Base-by-base conservation (phyloP, 2,329 filamentous ascomycete genomes). In the Falciphora oryzae region DNA sequence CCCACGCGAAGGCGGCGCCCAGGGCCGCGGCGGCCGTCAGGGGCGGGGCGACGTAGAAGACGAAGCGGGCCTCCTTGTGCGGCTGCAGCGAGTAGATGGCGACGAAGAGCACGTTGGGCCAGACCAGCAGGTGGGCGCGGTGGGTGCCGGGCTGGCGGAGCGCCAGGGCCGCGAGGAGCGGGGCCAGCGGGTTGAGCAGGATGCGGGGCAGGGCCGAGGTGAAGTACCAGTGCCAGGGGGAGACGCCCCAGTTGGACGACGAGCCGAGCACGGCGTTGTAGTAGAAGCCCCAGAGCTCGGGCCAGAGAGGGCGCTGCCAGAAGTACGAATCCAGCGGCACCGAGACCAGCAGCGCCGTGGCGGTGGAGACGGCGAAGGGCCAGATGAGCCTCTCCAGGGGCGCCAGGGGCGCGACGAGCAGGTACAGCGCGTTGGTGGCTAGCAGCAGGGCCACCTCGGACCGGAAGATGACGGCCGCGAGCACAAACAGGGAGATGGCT, bases 51-150 rank as follows among this genome's bases (percentile, higher is more conserved):
- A 87, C 83, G 77, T 98, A 98, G 71, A 98, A 87, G 70, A 99
- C 89, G 80, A 99, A 99, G 25, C 95, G 90, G 74, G 93, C 90
- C 78, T 99, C 95, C 75, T 99, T 99, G 79, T 99, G 95, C 0
- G 94, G 93, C 67, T 97, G 90, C 62, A 92, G 71, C 68, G 92
- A 97, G 80, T 97, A 98, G 58, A 96, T 75, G 5, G 83, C 83
- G 27, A 96, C 81, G 75, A 93, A 99, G 35, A 84, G 75, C 1
- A 96, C 69, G 13, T 85, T 83, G 0, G 95, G 93, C 2, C 89
- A 70, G 4, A 91, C 80, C 0, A 91, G 71, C 8, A 79, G 77
- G 22, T 76, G 72, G 0, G 81, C 74, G 4, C 73, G 74, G 11
- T 76, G 73, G 0, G 80, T 82, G 2, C 79, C 79, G 0, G 81